Base-by-base conservation (phyloP, 2,329 filamentous ascomycete genomes). In the Botrytis medusae region DNA sequence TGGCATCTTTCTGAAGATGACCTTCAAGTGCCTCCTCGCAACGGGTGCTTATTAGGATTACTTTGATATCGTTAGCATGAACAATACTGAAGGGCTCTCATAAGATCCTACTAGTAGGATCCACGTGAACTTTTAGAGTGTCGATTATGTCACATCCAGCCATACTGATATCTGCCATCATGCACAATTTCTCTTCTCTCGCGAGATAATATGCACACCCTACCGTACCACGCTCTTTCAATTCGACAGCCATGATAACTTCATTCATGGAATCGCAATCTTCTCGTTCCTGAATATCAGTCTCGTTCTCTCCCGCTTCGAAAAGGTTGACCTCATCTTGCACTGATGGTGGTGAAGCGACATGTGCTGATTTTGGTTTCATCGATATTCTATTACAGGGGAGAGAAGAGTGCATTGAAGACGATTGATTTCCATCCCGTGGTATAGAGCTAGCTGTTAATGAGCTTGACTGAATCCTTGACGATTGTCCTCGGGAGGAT, bases 171-270 rank as follows among this genome's bases (percentile, higher is more conserved):
- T 98, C 95, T 79, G 95, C 90, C 80, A 97, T 90, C 61, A 97
- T 85, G 74, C 88, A 91, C 5, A 98, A 82, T 51, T 86, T 89
- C 78, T 93, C 90, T 57, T 94, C 89, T 40, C 86, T 83, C 9
- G 91, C 90, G 64, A 91, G 85, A 80, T 95, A 97, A 80, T 95
- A 97, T 63, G 93, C 91, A 81, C 94, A 98, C 0, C 95, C 95
- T 29, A 97, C 86, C 0, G 87, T 90, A 0, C 88, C 90, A 44
- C 88, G 87, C n/a, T 90, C 87, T 75, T 87, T 89, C 80, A 95
- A 86, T 74, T 97, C 90, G 37, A 97, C 84, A 0, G 93, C 93
- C 89, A 97, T 93, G 73, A 97, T 87, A 40, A 94, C 83, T 79
- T 96, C 93, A 72, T 88, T 87, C 54, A 90, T 79, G 0, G 84